Evolutionary conservation across 352 stramenopile genomes (phyloP).

Genomic region (Globisporangium irregulare): DNA sequence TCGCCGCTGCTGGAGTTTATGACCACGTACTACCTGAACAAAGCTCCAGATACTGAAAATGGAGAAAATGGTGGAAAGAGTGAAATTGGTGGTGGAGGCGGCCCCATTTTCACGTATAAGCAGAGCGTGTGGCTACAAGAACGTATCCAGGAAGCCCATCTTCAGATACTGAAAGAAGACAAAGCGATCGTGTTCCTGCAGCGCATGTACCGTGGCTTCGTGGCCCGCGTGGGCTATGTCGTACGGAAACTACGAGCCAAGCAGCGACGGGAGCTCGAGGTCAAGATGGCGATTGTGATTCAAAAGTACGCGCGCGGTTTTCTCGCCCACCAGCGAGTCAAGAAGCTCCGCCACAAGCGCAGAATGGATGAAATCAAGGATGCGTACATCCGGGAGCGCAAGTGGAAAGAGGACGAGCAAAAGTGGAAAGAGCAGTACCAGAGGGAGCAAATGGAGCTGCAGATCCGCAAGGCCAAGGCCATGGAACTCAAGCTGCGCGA

Average conservation of each 20-base stretch:
- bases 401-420: slow-evolving; percentile 48
- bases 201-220: slow-evolving; percentile 51
- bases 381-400: slow-evolving; percentile 56
- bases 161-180: slow-evolving; percentile 42
- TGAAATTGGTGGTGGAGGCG: background rate
- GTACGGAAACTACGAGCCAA: slow-evolving; percentile 35
- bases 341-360: slow-evolving; percentile 26
- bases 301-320: slow-evolving; percentile 36
- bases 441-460: slow-evolving; percentile 56
- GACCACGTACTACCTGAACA: slow-evolving; percentile 32
- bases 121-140: slow-evolving; percentile 39
- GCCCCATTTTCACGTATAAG: slow-evolving; percentile 30
- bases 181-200: slow-evolving; percentile 45
- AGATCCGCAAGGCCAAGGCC: slow-evolving; percentile 39
- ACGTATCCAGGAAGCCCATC: slow-evolving; percentile 29
- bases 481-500: slow-evolving; percentile 48
- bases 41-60: background rate
- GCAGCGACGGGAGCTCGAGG: slow-evolving; percentile 31
- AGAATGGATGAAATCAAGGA: slow-evolving; percentile 46
- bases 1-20: slow-evolving; percentile 54
- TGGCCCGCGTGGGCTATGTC: slow-evolving; percentile 34
- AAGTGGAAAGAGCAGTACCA: slow-evolving; percentile 54
- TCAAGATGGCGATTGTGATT: slow-evolving; percentile 29
- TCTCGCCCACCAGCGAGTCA: slow-evolving; percentile 32
- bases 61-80: background rate